Evolutionary conservation across 2,329 filamentous ascomycete genomes (phyloP), one percentile per base, ranked within the genome.

Genomic region (Metarhizium guizhouense): DNA sequence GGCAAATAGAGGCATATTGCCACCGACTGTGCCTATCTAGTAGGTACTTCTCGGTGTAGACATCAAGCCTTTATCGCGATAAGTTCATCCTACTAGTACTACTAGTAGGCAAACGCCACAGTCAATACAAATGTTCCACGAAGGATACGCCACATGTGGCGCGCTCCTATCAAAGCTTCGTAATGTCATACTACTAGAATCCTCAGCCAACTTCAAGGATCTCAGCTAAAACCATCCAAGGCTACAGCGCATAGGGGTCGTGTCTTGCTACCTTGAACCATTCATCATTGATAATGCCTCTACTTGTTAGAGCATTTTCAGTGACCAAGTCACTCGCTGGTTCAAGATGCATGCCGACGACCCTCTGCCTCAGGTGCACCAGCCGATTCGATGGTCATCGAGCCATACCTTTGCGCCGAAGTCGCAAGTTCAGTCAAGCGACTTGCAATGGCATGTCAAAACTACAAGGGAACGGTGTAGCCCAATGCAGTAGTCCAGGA

Each of bases 281-380:
- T 48, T 18, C 18, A 30, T 48, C 20, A 43, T 48, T 50, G 36
- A 54, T 38, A n/a, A 60, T 60, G 59, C 52, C 56, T 48, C 49
- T 56, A 45, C 30, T 52, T 49, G 47, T 43, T 47, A 36, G 56
- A n/a, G 43, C 56, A 42, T 53, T 51, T 13, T 51, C 54, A 8
- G 36, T 56, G 1, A 20, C n/a, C n/a, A 59, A 47, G 36, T 18
- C 49, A 38, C 25, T 34, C 18, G 7, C 52, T 29, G 52, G 49
- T 47, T 56, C 56, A 47, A 47, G 53, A 51, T 58, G 47, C 43
- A 52, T 42, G 7, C 30, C 47, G 14, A 45, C 49, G 7, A 32
- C 53, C 16, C 42, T 45, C 6, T 36, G 52, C 16, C 29, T 30
- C 42, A 6, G 18, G 16, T 30, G 16, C 34, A 38, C 40, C 29